These are phyloP conservation scores for Phytopythium mirpurense DNA, from an alignment of 352 stramenopile genomes.

Conservation along the genomic window DNA sequence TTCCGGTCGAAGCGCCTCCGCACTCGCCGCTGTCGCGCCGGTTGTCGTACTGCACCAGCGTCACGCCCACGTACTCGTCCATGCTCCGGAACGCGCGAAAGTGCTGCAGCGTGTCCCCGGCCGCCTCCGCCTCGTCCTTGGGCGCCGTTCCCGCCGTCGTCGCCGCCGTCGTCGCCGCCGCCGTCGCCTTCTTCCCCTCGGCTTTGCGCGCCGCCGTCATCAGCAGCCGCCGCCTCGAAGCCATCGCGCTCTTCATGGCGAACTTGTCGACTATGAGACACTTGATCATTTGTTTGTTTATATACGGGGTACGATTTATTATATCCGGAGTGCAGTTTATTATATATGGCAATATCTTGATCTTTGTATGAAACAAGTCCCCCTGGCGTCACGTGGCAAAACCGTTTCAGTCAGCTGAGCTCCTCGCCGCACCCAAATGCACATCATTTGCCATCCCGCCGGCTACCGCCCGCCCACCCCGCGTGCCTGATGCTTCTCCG, in stretches of 20 bases:
- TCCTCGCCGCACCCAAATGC: too few relatives aligned
- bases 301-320: too few relatives aligned
- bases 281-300: too few relatives aligned
- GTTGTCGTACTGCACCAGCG: conserved; percentile 63
- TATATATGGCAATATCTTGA: too few relatives aligned
- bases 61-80: conserved; percentile 67
- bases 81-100: conserved; percentile 63
- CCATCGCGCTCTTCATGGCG: too few relatives aligned
- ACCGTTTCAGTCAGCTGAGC: too few relatives aligned
- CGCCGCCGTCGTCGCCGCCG: background rate
- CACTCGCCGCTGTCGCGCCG: background rate
- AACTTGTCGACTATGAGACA: background rate
- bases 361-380: too few relatives aligned
- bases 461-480: background rate
- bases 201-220: conserved; percentile 6
- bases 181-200: background rate
- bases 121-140: background rate
- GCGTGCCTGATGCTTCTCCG: background rate
- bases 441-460: conserved; percentile 2
- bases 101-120: conserved; percentile 28
- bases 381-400: too few relatives aligned
- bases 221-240: conserved; percentile 14
- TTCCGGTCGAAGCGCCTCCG: background rate
- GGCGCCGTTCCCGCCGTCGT: conserved; percentile 1
- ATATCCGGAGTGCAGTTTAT: too few relatives aligned